Conservation (phyloP, 495 filamentous ascomycete species). For the Ascobolus immersus region DNA sequence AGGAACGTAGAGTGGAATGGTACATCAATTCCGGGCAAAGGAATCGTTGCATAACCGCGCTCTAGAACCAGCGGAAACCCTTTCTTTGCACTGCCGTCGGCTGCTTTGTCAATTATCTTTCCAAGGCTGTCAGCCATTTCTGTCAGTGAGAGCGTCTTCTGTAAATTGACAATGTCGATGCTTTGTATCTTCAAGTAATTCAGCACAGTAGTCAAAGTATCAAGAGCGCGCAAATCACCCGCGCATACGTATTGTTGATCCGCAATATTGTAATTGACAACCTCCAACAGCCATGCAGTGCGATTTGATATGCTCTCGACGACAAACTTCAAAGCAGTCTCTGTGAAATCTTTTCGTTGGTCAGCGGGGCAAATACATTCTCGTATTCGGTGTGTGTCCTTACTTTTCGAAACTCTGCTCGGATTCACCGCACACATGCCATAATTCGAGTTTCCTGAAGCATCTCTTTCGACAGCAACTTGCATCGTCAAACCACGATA, state of each 20-base stretch:
- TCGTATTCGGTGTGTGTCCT: too few species aligned
- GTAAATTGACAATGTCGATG: constrained; percentile 81
- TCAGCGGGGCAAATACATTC: too few species aligned
- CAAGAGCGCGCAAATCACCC: constrained; percentile 83
- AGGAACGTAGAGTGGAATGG: constrained; percentile 98
- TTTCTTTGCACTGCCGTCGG: constrained; percentile 64
- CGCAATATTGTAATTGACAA: constrained; percentile 96
- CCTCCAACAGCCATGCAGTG: constrained; percentile 86
- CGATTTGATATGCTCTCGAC: constrained; percentile 77
- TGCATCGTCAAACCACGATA: constrained; percentile 99
- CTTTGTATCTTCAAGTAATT: constrained; percentile 91
- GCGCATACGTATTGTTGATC: constrained; percentile 98
- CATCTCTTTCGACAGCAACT: constrained; percentile 93
- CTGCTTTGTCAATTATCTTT: constrained; percentile 64
- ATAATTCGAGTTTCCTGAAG: constrained; percentile 78
- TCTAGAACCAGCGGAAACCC: constrained; percentile 65
- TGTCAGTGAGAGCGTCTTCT: constrained; percentile 48
- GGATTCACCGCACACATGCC: constrained; percentile 98
- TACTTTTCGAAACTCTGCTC: constrained; percentile 50
- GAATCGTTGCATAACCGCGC: constrained; percentile 90
- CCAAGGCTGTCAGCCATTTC: constrained; percentile 57
- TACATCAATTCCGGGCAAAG: constrained; percentile 87
- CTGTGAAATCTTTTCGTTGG: constrained; percentile 98
- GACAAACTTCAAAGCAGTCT: constrained; percentile 83
- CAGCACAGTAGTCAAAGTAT: constrained; percentile 71